A percentile compares a stretch with the other conserved stretches of the same genome.
Evolutionary conservation across 1,284 basidiomycete species (phyloP).

Genomic region (Omphalotus olearius): DNA sequence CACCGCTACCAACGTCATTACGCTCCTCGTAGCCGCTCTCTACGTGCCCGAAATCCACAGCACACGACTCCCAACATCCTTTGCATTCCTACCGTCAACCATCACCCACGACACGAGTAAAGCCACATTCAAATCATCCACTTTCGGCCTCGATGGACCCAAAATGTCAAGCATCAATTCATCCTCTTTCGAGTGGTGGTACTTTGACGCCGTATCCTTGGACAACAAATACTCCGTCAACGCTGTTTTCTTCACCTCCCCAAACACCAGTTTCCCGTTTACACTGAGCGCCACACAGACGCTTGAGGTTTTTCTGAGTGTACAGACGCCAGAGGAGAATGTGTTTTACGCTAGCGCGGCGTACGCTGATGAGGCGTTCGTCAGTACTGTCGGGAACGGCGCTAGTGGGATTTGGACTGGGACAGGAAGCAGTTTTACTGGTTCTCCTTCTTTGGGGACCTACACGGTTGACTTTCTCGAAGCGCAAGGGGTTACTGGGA

Average conservation of each 20-base stretch:
- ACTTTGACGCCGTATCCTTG: constrained; percentile 17
- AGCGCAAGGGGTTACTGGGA: constrained; percentile 3
- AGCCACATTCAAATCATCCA: not conserved
- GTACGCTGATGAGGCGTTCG: not conserved
- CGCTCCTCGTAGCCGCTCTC: no score
- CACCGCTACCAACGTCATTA: no score
- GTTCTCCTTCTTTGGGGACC: constrained; percentile 1
- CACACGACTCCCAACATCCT: no score
- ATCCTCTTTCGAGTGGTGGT: constrained; percentile 19
- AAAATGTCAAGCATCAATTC: constrained; percentile 17
- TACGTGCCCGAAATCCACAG: no score
- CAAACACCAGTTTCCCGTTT: constrained; percentile 6
- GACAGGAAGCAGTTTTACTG: constrained; percentile 14
- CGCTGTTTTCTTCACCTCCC: constrained; percentile 14
- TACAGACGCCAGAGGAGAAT: constrained; percentile 13
- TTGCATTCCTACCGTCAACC: not conserved
- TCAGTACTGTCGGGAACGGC: constrained; percentile 5
- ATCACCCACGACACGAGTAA: not conserved
- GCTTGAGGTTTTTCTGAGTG: constrained; percentile 8
- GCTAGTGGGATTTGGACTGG: constrained; percentile 16
- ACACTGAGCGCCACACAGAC: not conserved
- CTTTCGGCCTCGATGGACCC: constrained; percentile 12
- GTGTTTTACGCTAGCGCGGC: not conserved
- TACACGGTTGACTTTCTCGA: constrained; percentile 10
- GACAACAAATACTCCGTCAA: constrained; percentile 14